Conservation (phyloP, 1,139 yeast genomes). For the Suhomyces maxii region DNA sequence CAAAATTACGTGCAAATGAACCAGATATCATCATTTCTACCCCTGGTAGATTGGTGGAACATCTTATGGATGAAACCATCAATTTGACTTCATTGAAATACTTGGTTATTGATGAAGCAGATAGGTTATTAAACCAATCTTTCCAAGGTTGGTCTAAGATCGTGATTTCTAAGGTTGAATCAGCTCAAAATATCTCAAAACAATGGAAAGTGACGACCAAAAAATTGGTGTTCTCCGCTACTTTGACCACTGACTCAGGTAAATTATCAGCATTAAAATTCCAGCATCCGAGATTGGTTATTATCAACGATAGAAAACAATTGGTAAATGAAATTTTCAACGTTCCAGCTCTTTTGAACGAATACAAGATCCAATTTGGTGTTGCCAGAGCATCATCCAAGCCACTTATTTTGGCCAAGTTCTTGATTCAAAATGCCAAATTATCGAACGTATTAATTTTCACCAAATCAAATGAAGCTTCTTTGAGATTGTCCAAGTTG, state of each 20-base stretch:
- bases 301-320: conserved; percentile 59
- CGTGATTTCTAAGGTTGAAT: conserved; percentile 53
- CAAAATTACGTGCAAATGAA: conserved; percentile 39
- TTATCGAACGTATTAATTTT: conserved; percentile 57
- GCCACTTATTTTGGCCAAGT: conserved; percentile 67
- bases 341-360: conserved; percentile 57
- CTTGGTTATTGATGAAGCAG: conserved; percentile 93
- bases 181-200: conserved; percentile 17
- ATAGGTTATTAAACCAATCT: conserved; percentile 81
- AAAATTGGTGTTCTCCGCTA: conserved; percentile 87
- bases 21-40: conserved; percentile 86
- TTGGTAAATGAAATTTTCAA: conserved; percentile 53
- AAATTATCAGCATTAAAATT: conserved; percentile 72
- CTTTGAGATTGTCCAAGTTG: conserved; percentile 69
- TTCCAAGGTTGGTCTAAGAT: conserved; percentile 91
- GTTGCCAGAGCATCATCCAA: conserved; percentile 62
- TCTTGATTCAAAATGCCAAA: conserved; percentile 40
- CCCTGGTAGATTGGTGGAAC: conserved; percentile 95
- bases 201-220: conserved; percentile 34
- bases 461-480: conserved; percentile 84
- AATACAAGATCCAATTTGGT: conserved; percentile 50
- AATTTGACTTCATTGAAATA: conserved; percentile 56
- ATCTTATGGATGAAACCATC: conserved; percentile 46
- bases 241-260: conserved; percentile 91
- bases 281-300: conserved; percentile 65